phyloP scores from a whole-genome alignment of 441 rosid species.

The Capsella rubella region DNA sequence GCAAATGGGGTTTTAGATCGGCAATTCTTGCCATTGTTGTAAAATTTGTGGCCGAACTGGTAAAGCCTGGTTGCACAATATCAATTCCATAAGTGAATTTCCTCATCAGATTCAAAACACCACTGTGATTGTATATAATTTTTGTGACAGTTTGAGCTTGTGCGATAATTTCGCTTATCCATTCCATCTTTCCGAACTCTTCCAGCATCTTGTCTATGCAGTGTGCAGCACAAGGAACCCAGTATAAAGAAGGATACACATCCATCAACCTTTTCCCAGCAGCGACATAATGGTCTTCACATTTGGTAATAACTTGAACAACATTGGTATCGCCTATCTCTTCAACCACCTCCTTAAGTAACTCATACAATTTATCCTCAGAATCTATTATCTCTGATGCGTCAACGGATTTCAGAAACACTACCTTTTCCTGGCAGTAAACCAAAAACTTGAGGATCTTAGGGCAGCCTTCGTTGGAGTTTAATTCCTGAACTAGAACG shows the following conservation, averaged over 20 bases:
- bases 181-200: slow-evolving; percentile 71
- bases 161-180: slow-evolving; percentile 68
- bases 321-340: slow-evolving; percentile 78
- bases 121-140: slow-evolving; percentile 75
- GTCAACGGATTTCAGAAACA: slow-evolving; percentile 78
- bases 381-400: slow-evolving; percentile 61
- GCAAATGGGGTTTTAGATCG: slow-evolving; percentile 67
- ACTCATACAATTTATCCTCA: slow-evolving; percentile 59
- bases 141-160: slow-evolving; percentile 83
- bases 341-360: slow-evolving; percentile 74
- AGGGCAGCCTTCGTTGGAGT: slow-evolving; percentile 51
- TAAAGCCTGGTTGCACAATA: slow-evolving; percentile 65
- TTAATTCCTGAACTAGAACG: slow-evolving; percentile 71
- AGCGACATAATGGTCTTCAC: slow-evolving; percentile 58
- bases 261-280: slow-evolving; percentile 74
- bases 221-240: slow-evolving; percentile 86
- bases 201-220: slow-evolving; percentile 81
- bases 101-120: slow-evolving; percentile 76
- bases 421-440: slow-evolving; percentile 71
- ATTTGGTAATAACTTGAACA: slow-evolving; percentile 78
- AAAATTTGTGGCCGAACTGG: slow-evolving; percentile 75
- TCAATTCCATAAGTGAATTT: slow-evolving; percentile 78
- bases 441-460: slow-evolving; percentile 65
- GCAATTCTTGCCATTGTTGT: slow-evolving; percentile 65
- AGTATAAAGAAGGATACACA: slow-evolving; percentile 68